phyloP scores from a whole-genome alignment of 257 asterid species.

The Fraxinus americana region DNA sequence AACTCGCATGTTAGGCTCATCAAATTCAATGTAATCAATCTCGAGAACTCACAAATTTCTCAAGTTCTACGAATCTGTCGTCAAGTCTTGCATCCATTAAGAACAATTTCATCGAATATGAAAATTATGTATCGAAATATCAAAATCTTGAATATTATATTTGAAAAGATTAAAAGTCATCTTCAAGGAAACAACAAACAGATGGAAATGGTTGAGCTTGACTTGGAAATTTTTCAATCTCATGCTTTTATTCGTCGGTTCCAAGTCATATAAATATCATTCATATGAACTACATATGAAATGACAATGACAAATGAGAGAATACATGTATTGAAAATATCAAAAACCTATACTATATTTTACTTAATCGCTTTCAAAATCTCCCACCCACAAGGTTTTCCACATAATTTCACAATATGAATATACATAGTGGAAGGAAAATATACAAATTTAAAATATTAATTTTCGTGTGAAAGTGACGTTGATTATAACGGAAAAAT shows the following conservation, averaged over 20 bases:
- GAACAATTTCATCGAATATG: background rate
- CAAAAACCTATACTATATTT: background rate
- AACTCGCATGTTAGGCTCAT: background rate
- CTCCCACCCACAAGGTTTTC: background rate
- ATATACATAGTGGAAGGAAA: background rate
- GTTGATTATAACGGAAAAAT: no score
- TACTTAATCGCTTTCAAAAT: background rate
- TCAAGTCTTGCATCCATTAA: background rate
- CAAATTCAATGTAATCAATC: no score
- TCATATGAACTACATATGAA: background rate
- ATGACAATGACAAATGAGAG: background rate
- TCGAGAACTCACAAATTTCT: no score
- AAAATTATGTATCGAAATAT: background rate
- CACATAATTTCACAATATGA: background rate
- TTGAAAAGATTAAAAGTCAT: slow-evolving; percentile 1
- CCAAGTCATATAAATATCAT: background rate
- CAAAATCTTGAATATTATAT: background rate
- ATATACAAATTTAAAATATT: background rate
- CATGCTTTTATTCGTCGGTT: background rate
- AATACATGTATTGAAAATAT: background rate
- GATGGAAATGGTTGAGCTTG: slow-evolving; percentile 6
- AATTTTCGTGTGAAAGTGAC: background rate
- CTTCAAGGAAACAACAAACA: slow-evolving; percentile 7
- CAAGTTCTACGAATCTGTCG: no score
- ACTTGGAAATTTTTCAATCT: background rate